phyloP scores from a whole-genome alignment of 1,139 yeast species.

The Geotrichum macrosporum region DNA sequence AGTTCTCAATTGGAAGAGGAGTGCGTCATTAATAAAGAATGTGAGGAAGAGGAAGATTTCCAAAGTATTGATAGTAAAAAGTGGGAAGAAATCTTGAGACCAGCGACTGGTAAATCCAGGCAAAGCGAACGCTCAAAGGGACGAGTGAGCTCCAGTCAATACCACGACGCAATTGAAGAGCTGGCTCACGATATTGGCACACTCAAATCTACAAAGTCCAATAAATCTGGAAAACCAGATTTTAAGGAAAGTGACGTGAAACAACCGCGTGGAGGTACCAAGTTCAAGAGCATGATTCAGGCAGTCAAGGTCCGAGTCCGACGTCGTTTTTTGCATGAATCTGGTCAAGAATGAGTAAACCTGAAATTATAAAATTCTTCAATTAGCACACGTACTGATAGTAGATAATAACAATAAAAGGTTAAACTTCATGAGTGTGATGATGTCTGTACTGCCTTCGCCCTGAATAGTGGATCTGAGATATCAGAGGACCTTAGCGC shows the following conservation, averaged over 20 bases:
- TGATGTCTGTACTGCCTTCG: too few relatives aligned
- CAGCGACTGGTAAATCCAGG: background rate
- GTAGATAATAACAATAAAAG: background rate
- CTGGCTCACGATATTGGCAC: constrained; percentile 17
- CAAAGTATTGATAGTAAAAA: background rate
- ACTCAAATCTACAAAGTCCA: constrained; percentile 6
- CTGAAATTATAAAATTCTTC: background rate
- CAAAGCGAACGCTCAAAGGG: constrained; percentile 3
- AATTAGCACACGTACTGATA: background rate
- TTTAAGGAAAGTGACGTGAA: background rate
- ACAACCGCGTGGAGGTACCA: constrained; percentile 1
- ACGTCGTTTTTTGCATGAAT: constrained; percentile 4
- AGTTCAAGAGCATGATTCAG: constrained; percentile 13
- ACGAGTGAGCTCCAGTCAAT: background rate
- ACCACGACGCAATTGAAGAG: constrained; percentile 14
- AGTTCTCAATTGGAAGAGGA: background rate
- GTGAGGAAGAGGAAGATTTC: background rate
- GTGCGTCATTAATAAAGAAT: background rate
- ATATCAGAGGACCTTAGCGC: too few relatives aligned
- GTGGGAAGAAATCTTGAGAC: background rate
- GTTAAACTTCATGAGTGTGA: background rate
- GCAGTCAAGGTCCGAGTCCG: constrained; percentile 10
- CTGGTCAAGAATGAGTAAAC: background rate
- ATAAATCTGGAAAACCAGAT: background rate
- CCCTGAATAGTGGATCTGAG: too few relatives aligned